Base-by-base conservation (phyloP, 805 yeast species). In the Saturnispora diversa region DNA sequence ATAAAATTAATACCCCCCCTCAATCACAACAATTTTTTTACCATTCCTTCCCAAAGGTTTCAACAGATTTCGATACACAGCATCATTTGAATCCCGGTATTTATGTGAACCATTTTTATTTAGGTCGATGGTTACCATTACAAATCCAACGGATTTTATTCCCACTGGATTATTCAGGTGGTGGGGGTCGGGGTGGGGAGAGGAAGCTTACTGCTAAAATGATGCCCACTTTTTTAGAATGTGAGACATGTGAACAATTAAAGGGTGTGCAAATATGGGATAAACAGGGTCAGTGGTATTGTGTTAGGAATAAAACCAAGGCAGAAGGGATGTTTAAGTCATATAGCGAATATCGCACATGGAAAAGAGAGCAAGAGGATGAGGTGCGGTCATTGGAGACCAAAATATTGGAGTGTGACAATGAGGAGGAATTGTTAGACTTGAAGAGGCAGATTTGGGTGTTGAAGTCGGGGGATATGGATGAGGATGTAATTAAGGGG, bases 71-170 rank as follows among this genome's bases (percentile, higher is more conserved):
- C 24, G 64, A 60, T 27, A 43, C 50, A 7, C 60, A 56, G 22
- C 62, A 57, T 46, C 63, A 60, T 27, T 53, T 55, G 25, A 52
- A 50, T 35, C 47, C 47, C 30, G 50, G 50, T 9, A 52, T 52
- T 12, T 55, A 50, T 28, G 29, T 56, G 46, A 56, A 54, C 40
- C 61, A 59, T 42, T 59, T 56, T 35, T 59, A 59, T 37, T 45
- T 60, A 4, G 59, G 57, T 2, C 44, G 64, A 45, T 60, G 64
- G 64, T 44, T 60, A n/a, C 64, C 64, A 1, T 43, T 36, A 26
- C 44, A 47, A 6, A 46, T 59, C 6, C 50, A 55, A 23, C 37
- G 42, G 2, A 16, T 51, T 6, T 26, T 59, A 17, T 57, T 58
- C 44, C 63, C 63, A 5, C 46, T 55, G n/a, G 56, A 57, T 15